Base-by-base conservation (phyloP, 768 basidiomycete species). In the Hysterangium stoloniferum region DNA sequence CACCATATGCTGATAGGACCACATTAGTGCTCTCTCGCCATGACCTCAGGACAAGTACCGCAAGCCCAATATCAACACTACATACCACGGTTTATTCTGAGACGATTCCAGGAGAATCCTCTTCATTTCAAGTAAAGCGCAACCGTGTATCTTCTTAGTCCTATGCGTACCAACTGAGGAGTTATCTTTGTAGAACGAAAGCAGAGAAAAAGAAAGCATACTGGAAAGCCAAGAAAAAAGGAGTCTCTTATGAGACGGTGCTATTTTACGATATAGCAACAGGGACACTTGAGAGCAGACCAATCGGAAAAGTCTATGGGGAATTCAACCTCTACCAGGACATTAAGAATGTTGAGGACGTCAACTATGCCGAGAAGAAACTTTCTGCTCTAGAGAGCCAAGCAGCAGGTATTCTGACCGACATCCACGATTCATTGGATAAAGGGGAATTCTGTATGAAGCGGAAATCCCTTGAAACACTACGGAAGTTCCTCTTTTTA, bases 401-500 rank as follows among this genome's bases (percentile, higher is more conserved):
- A 6, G 61, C 68, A 1, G 59, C 62, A 0, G 2, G 4, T 8
- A 45, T 65, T 19, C 62, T 67, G 22, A 52, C 7, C 32, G 59
- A 20, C 52, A 59, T 54, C 33, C 52, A 35, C 43, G 19, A 5
- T 24, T 52, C 48, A 6, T 9, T 34, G 9, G 33, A 34, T 34
- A n/a, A 7, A 28, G 27, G 17, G 28, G 25, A 19, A 22, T 6
- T 66, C 22, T 40, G 51, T 15, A n/a, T 68, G n/a, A 57, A 62
- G 19, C 52, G 68, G 25, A 56, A 56, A 17, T 57, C 59, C 12
- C 55, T 71, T 2, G 59, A 65, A 6, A 57, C 47, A 4, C 51
- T 71, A 28, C 58, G 67, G 3, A 70, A 67, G 53, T 70, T 71
- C 45, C 55, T 70, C 6, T 68, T 68, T 46, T 31, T 71, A 19